Conservation (phyloP, 768 basidiomycete species). For the Mycena amicta region DNA sequence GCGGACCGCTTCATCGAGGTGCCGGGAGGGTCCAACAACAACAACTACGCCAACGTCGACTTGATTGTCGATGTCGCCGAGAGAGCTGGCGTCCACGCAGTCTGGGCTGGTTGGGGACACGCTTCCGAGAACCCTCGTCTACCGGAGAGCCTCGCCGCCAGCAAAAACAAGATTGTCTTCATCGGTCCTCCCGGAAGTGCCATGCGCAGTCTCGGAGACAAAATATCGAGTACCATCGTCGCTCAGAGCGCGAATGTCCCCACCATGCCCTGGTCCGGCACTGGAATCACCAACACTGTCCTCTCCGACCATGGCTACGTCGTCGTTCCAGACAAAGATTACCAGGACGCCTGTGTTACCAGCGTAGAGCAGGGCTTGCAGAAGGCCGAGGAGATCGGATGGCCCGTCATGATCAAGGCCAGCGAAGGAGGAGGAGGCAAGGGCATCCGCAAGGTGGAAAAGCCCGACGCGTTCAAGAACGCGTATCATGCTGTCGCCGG, state of each 20-base stretch:
- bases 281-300: conserved; percentile 86
- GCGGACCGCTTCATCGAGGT: conserved; percentile 99
- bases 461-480: conserved; percentile 86
- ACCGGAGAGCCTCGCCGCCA: conserved; percentile 89
- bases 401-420: conserved; percentile 99
- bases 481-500: conserved; percentile 91
- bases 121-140: conserved; percentile 98
- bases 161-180: conserved; percentile 96
- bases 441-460: conserved; percentile 95
- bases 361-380: conserved; percentile 84
- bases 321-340: conserved; percentile 90
- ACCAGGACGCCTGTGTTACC: conserved; percentile 84
- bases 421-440: conserved; percentile 99
- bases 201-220: conserved; percentile 98
- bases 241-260: conserved; percentile 96
- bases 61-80: conserved; percentile 98
- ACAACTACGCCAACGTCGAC: conserved; percentile 99
- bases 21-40: conserved; percentile 97
- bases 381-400: conserved; percentile 87
- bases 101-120: conserved; percentile 99
- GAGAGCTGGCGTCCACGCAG: conserved; percentile 95
- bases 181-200: conserved; percentile 99
- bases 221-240: conserved; percentile 99
- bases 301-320: conserved; percentile 89
- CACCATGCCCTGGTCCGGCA: conserved; percentile 98